phyloP scores from a whole-genome alignment of 1,284 basidiomycete species.

The Trametes pubescens region DNA sequence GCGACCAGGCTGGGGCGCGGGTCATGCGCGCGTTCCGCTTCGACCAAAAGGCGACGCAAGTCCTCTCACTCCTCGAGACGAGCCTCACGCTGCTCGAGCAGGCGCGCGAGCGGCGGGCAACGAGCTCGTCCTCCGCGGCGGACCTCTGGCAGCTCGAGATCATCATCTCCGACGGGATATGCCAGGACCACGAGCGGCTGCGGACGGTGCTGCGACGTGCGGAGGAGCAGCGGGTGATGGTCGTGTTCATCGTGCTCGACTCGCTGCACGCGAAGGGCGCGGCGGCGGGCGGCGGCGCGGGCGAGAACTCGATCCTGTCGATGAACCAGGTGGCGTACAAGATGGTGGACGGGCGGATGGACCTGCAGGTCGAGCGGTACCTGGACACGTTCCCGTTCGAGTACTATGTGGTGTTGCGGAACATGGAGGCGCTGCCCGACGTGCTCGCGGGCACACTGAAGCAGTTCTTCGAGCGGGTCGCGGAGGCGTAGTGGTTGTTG shows the following conservation, averaged over 20 bases:
- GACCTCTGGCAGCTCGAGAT: slow-evolving; percentile 99
- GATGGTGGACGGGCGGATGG: slow-evolving; percentile 85
- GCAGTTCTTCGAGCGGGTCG: slow-evolving; percentile 89
- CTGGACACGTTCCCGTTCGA: slow-evolving; percentile 98
- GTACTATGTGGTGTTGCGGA: slow-evolving; percentile 93
- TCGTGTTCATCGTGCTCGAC: slow-evolving; percentile 97
- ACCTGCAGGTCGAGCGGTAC: slow-evolving; percentile 91
- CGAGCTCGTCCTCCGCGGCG: slow-evolving; percentile 67
- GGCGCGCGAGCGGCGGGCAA: slow-evolving; percentile 72
- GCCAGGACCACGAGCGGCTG: slow-evolving; percentile 92
- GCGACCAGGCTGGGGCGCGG: slow-evolving; percentile 80
- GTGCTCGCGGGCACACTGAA: slow-evolving; percentile 92
- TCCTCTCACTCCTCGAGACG: slow-evolving; percentile 85
- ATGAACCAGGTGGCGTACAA: slow-evolving; percentile 95
- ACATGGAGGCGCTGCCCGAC: slow-evolving; percentile 92
- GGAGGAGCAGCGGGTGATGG: slow-evolving; percentile 91
- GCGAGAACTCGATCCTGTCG: slow-evolving; percentile 84
- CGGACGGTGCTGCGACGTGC: slow-evolving; percentile 86
- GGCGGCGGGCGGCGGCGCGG: slow-evolving; percentile 24
- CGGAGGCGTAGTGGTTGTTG: slow-evolving; percentile 58
- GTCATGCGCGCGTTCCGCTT: slow-evolving; percentile 91
- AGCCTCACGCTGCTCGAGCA: slow-evolving; percentile 82
- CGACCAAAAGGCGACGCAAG: slow-evolving; percentile 91
- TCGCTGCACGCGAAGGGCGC: slow-evolving; percentile 64
- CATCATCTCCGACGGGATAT: slow-evolving; percentile 98